A percentile compares a stretch with the other conserved stretches of the same genome.
Evolutionary conservation across 176 grass and related monocot species (phyloP).

Genomic region (Ananas comosus): DNA sequence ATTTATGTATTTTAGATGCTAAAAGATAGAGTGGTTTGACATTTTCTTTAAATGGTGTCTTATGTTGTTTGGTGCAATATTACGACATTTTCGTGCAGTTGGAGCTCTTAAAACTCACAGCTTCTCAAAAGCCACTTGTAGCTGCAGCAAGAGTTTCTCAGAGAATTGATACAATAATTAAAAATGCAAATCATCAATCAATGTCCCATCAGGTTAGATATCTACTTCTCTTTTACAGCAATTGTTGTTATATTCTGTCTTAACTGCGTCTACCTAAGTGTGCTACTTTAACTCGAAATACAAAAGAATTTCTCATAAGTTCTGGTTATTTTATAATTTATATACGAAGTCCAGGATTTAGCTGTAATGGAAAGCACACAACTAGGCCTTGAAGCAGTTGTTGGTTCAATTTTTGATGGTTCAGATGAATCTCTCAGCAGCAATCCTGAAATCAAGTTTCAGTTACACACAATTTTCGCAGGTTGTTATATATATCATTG

Average conservation of each 20-base stretch:
- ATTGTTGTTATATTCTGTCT: not conserved
- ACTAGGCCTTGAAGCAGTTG: slow-evolving; percentile 67
- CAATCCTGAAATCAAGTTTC: slow-evolving; percentile 49
- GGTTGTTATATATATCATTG: slow-evolving; percentile 36
- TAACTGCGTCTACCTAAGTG: not conserved
- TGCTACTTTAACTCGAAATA: not conserved
- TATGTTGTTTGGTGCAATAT: slow-evolving; percentile 9
- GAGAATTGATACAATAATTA: slow-evolving; percentile 59
- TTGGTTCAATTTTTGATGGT: slow-evolving; percentile 73
- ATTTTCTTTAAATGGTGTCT: not conserved
- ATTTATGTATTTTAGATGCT: no score
- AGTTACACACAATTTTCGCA: slow-evolving; percentile 68
- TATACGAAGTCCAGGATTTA: slow-evolving; percentile 48
- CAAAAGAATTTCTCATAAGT: slow-evolving; percentile 7
- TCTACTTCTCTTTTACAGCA: not conserved
- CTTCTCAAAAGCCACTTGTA: slow-evolving; percentile 77
- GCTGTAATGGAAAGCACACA: slow-evolving; percentile 72
- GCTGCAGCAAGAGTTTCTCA: slow-evolving; percentile 64
- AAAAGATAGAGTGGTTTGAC: not conserved
- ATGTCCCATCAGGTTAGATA: slow-evolving; percentile 54
- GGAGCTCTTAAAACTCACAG: slow-evolving; percentile 84
- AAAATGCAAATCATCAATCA: slow-evolving; percentile 47
- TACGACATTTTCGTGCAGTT: slow-evolving; percentile 44
- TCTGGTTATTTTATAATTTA: not conserved
- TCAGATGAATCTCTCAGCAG: slow-evolving; percentile 43